Base-by-base conservation (phyloP, 1,284 basidiomycete species). In the Sphagnurus paluster region DNA sequence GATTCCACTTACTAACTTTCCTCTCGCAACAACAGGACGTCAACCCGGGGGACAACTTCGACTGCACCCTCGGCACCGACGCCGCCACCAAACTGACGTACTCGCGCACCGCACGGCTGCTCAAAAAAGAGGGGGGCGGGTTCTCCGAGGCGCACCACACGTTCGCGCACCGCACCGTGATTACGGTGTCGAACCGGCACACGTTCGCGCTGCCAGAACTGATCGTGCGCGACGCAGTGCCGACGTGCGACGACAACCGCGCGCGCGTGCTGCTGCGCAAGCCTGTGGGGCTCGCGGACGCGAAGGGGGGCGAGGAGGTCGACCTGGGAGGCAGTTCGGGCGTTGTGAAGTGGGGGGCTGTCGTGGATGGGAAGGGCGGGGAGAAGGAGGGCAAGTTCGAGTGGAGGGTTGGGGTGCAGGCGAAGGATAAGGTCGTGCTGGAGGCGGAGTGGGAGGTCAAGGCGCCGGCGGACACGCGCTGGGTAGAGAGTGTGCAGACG, bases 1-100 rank as follows among this genome's bases (percentile, higher is more conserved):
- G 16, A 33, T 28, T 10, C 40, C 11, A 26, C 21, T 40, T 1
- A 42, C 17, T 16, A 13, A 32, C n/a, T 9, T 25, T 23, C 33
- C 8, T 46, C 23, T 25, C 2, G 11, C 5, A 13, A 13, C 5
- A 9, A 38, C 39, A 76, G 73, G 71, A 76, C 42, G 67, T 79
- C 38, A 69, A 68, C 47, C 69, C 69, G 0, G 68, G 71, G 8
- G 79, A 80, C 41, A 69, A 63, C 11, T 81, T 84, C 64, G 60
- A 63, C 21, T 80, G 78, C 60, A 74, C 75, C 4, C 70, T 83
- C n/a, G 80, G 80, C 16, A 63, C 70, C 19, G 80, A 82, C 58
- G 54, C 72, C 2, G 67, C 71, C 2, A 65, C 75, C 29, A 69
- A 73, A 46, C 66, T 82, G 29, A 69, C 70, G 24, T 80, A 77